Evolutionary conservation across 495 filamentous ascomycete genomes (phyloP).

Genomic region (Penicillium robsamsonii): DNA sequence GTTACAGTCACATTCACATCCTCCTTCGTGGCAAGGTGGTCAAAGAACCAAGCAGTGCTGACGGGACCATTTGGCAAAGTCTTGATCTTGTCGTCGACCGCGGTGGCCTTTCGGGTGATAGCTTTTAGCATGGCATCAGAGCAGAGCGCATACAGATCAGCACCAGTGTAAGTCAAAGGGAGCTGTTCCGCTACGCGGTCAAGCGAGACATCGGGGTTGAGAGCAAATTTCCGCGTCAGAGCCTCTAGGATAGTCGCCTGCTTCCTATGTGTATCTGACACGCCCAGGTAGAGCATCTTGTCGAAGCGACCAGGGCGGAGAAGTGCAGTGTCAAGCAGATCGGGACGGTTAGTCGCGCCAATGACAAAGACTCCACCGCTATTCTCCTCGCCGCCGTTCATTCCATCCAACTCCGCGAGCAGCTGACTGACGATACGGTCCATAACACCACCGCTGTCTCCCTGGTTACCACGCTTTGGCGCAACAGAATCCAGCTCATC

Average conservation of each 20-base stretch:
- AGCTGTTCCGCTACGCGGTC: conserved; percentile 68
- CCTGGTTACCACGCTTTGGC: conserved; percentile 95
- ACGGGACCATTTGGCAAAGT: conserved; percentile 55
- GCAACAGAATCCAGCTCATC: conserved; percentile 97
- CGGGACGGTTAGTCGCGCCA: conserved; percentile 92
- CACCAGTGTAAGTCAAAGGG: conserved; percentile 95
- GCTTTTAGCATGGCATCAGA: conserved; percentile 99
- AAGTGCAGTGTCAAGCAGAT: conserved; percentile 87
- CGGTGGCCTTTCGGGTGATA: conserved; percentile 82
- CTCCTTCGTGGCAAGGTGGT: conserved; percentile 77
- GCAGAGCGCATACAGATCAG: conserved; percentile 93
- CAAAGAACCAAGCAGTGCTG: conserved; percentile 89
- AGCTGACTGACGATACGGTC: conserved; percentile 96
- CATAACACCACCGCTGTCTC: conserved; percentile 98
- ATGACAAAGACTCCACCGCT: conserved; percentile 94
- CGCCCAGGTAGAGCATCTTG: conserved; percentile 97
- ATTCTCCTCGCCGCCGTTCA: conserved; percentile 88
- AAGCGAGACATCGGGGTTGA: conserved; percentile 74
- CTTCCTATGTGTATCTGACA: conserved; percentile 95
- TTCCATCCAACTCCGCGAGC: conserved; percentile 92
- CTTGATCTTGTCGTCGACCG: conserved; percentile 81
- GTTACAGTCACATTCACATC: conserved; percentile 84
- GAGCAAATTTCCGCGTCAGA: conserved; percentile 87
- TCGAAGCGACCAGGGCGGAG: conserved; percentile 92
- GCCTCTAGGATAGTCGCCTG: conserved; percentile 93